Evolutionary conservation across 2,329 filamentous ascomycete species (phyloP), one percentile per base, ranked within the genome.

Genomic region (Ophiocordyceps camponoti-floridani): DNA sequence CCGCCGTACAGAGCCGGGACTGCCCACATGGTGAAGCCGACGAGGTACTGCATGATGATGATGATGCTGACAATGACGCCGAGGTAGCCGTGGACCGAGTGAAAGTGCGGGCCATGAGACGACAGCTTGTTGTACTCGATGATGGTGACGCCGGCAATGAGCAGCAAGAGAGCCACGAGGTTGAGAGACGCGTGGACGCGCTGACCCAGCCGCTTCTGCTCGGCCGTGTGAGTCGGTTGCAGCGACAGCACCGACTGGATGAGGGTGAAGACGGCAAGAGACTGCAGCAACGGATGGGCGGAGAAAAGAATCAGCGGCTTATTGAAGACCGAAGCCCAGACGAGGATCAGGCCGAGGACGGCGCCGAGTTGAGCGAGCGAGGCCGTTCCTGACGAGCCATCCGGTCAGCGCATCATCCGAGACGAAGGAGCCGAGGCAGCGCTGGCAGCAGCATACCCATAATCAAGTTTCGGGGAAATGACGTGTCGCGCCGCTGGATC

Each of bases 111-210:
- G 44, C 79, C 75, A 43, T 68, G 62, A 58, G 76, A 77, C 42
- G 69, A 63, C 50, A 80, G 66, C 62, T 98, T 98, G 73, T 94
- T 95, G 60, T 83, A 73, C 62, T 87, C 80, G 61, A 91, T 88
- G 48, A 84, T 65, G 50, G 73, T 63, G 35, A 86, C 70, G 45
- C 83, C 84, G 14, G 73, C 69, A 43, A 77, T 62, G 43, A 87
- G 72, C 44, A 72, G 57, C 10, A 75, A 63, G 44, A 84, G 64
- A 40, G 77, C 76, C 42, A 84, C 53, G 27, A 77, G 62, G 59
- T 87, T 86, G 51, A 95, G 67, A 12, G 66, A 62, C 23, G 78
- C 79, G 62, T 98, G 89, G 42, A 75, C 53, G 47, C 65, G 64
- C 49, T 73, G 70, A 33, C 74, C 76, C 35, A 63, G 54, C 35